Evolutionary conservation across 2,329 filamentous ascomycete genomes (phyloP), one percentile per base, ranked within the genome.

Genomic region (Aspergillus transmontanensis): DNA sequence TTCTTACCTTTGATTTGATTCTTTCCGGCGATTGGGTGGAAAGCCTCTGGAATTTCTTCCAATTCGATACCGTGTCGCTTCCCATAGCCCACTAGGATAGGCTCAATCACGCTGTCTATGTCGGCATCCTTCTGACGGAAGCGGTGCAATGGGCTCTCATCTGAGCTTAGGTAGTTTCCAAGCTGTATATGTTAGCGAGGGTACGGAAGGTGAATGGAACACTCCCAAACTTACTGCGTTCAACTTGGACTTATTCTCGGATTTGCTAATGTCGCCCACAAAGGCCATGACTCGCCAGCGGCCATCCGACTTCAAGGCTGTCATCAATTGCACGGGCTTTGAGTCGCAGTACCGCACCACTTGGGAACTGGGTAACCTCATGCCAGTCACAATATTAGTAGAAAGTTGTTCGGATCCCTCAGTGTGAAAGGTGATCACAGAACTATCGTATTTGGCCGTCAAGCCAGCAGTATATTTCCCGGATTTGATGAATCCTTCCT

Each of bases 271-370:
- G 67, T 83, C 78, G 0, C 84, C 83, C 0, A 72, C 75, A 65
- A 86, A 86, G 0, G 82, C 73, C n/a, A 85, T 74, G 10, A 85
- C 65, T 3, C 84, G 73, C 84, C 84, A 86, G 23, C 83, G 69
- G 2, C 83, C 82, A 73, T 85, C 82, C 2, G 86, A 82, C 21
- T 78, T 81, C 45, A 89, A 65, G 1, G 83, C 79, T 56, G 75
- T 75, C 60, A 81, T 78, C 26, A 86, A 69, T 62, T 85, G 86
- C 75, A 88, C 75, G 0, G 84, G 81, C 63, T 83, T 84, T 1
- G 86, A 87, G 68, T 90, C 87, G 53, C 83, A 85, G 62, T 85
- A 84, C 6, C 87, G 78, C 21, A 89, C 83, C 0, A 89, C 85
- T 68, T 86, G 86, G 0, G 85, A 82, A 61, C 81, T 88, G 0